These are phyloP conservation scores for Wickerhamiella shivajii DNA, from an alignment of 805 yeast species.

Conservation along the genomic window DNA sequence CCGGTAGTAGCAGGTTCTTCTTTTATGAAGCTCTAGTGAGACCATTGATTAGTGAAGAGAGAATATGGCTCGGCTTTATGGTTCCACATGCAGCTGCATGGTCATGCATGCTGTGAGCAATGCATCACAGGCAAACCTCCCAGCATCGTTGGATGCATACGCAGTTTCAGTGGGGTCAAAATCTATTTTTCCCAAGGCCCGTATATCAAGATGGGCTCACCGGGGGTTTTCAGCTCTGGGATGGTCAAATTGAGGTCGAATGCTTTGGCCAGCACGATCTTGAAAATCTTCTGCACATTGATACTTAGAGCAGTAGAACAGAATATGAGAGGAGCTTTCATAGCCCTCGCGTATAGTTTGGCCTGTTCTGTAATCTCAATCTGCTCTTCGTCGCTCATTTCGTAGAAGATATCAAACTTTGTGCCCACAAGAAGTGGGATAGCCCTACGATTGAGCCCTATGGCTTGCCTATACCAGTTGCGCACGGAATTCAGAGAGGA, in stretches of 20 bases:
- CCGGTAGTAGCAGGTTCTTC: neutral
- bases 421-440: constrained; percentile 88
- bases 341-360: constrained; percentile 70
- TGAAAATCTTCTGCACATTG: constrained; percentile 86
- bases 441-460: constrained; percentile 81
- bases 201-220: constrained; percentile 84
- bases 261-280: constrained; percentile 76
- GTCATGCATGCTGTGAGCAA: neutral
- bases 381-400: constrained; percentile 66
- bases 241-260: constrained; percentile 71
- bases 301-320: constrained; percentile 87
- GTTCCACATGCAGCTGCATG: neutral
- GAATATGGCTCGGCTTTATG: neutral
- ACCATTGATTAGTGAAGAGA: neutral
- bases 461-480: constrained; percentile 88
- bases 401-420: constrained; percentile 76
- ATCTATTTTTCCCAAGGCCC: constrained; percentile 24
- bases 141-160: neutral
- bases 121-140: neutral
- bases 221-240: constrained; percentile 69
- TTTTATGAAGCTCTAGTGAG: neutral
- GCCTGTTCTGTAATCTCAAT: constrained; percentile 72
- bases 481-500: constrained; percentile 75
- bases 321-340: constrained; percentile 73
- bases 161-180: no score